Percentiles rank a stretch among this genome's conserved stretches.
phyloP scores from a whole-genome alignment of 352 stramenopile genomes.

The Globisporangium spiculum region DNA sequence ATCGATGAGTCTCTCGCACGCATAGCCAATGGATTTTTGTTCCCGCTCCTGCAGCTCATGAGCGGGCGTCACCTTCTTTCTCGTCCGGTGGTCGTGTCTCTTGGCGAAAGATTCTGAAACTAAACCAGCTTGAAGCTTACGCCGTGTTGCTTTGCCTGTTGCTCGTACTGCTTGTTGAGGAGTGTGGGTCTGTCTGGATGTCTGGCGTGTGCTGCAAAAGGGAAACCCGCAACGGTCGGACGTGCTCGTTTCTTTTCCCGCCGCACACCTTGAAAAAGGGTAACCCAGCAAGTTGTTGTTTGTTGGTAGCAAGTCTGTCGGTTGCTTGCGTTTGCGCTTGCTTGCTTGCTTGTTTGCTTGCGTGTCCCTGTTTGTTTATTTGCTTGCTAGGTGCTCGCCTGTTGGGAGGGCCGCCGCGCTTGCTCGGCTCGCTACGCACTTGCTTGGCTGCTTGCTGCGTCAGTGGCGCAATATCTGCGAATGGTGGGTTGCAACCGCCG shows the following conservation, averaged over 20 bases:
- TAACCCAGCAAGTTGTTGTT: background rate
- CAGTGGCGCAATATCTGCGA: constrained; percentile 6
- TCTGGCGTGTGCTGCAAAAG: background rate
- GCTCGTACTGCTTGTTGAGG: background rate
- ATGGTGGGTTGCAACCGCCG: background rate
- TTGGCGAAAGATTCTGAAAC: background rate
- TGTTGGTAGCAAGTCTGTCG: background rate
- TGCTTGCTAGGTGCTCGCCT: background rate
- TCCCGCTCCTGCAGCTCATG: background rate
- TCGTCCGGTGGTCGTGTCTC: background rate
- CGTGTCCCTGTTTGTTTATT: background rate
- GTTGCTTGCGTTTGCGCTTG: background rate
- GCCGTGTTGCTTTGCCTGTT: no score
- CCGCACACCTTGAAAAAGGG: background rate
- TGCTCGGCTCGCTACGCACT: background rate
- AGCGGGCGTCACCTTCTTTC: constrained; percentile 4
- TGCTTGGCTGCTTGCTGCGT: constrained; percentile 8
- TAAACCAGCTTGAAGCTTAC: background rate
- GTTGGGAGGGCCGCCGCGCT: constrained; percentile 1
- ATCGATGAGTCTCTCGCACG: background rate
- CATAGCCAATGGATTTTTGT: background rate
- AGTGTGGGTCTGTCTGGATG: background rate
- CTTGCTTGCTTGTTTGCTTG: background rate
- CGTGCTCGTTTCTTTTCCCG: constrained; percentile 1
- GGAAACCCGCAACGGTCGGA: background rate